These are phyloP conservation scores for Spinacia oleracea DNA, from an alignment of 179 eudicot genomes.

Conservation along the genomic window DNA sequence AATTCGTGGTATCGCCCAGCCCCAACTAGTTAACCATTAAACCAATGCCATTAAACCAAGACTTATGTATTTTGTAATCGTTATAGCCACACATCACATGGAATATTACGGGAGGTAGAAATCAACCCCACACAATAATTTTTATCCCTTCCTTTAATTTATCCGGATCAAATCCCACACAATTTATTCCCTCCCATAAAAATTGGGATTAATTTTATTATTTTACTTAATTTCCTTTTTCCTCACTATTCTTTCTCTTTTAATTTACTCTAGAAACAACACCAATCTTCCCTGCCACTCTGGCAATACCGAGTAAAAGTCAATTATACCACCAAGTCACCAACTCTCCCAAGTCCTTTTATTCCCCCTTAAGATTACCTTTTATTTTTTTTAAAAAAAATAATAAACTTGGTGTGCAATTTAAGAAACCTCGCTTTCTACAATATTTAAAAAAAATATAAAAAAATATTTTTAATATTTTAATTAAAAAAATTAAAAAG, in stretches of 20 bases:
- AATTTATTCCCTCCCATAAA: slow-evolving; percentile 14
- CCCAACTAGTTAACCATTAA: too few relatives aligned
- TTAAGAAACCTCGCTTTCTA: slow-evolving; percentile 1
- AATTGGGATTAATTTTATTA: neutral
- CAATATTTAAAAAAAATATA: neutral
- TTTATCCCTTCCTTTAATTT: neutral
- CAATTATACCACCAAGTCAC: slow-evolving; percentile 3
- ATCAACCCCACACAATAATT: slow-evolving; percentile 6
- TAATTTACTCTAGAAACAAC: slow-evolving; percentile 8
- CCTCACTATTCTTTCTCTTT: neutral
- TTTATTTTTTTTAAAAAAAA: neutral
- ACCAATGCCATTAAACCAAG: too few relatives aligned
- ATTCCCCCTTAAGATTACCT: neutral
- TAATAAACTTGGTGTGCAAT: slow-evolving; percentile 2
- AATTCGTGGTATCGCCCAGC: too few relatives aligned
- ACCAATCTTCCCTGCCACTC: slow-evolving; percentile 14
- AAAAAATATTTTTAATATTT: neutral
- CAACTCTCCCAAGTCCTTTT: slow-evolving; percentile 21
- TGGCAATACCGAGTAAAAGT: slow-evolving; percentile 19
- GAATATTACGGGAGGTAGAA: neutral
- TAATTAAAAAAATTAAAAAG: neutral
- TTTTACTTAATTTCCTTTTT: neutral
- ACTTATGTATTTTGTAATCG: too few relatives aligned
- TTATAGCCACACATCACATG: slow-evolving; percentile 5
- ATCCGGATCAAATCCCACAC: slow-evolving; percentile 2